phyloP scores from a whole-genome alignment of 768 basidiomycete genomes.

The Mycena kentingensis region DNA sequence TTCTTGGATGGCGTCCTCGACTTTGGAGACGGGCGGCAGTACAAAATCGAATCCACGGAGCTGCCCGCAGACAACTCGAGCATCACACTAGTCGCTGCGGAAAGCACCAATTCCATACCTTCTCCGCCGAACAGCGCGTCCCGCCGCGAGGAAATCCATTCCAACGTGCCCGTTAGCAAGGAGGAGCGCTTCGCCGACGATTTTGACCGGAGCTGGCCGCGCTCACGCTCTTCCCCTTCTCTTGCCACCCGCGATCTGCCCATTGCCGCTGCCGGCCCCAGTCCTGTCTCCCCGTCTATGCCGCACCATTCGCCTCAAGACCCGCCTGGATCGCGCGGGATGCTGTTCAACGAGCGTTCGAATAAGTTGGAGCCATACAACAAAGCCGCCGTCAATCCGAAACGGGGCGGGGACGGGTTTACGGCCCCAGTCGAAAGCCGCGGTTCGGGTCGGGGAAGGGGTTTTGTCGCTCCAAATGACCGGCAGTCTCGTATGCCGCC shows the following conservation, averaged over 20 bases:
- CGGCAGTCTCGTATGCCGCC: constrained; percentile 35
- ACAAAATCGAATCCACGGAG: constrained; percentile 68
- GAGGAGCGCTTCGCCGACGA: constrained; percentile 92
- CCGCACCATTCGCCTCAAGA: constrained; percentile 55
- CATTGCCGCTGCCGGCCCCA: constrained; percentile 21
- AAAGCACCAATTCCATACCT: constrained; percentile 23
- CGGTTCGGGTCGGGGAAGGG: constrained; percentile 41
- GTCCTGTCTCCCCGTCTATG: constrained; percentile 33
- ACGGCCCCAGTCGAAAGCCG: constrained; percentile 43
- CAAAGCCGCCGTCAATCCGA: constrained; percentile 46
- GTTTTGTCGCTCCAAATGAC: constrained; percentile 28
- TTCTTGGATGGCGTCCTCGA: constrained; percentile 89
- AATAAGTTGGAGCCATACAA: constrained; percentile 87
- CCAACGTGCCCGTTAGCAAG: constrained; percentile 63
- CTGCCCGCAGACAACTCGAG: constrained; percentile 33
- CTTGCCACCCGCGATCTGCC: constrained; percentile 44
- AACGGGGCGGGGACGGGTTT: constrained; percentile 50
- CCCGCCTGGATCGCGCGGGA: constrained; percentile 48
- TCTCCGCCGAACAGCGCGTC: constrained; percentile 21
- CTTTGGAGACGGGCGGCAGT: constrained; percentile 93
- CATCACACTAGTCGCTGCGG: constrained; percentile 5
- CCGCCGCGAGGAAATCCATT: constrained; percentile 26
- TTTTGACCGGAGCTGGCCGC: constrained; percentile 96
- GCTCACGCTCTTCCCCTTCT: constrained; percentile 55
- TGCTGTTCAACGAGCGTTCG: constrained; percentile 94